Conservation (phyloP, 2,329 filamentous ascomycete genomes). For the Aspergillus sp. region DNA sequence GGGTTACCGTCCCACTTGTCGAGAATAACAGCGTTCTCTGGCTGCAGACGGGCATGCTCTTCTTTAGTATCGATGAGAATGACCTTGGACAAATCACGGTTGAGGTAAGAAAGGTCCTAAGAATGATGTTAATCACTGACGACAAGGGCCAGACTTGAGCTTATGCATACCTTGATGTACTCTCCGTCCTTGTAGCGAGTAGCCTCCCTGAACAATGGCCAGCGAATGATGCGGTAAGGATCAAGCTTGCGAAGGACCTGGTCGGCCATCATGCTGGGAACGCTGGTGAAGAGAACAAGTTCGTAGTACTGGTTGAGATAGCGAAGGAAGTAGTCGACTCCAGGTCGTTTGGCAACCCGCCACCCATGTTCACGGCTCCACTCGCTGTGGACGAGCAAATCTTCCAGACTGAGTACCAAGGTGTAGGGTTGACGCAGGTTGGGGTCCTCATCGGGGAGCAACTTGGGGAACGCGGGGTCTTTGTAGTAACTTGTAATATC, state of each 20-base stretch:
- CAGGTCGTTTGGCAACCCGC: constrained; percentile 91
- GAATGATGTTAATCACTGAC: not conserved
- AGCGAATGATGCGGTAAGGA: constrained; percentile 92
- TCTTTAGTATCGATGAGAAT: constrained; percentile 90
- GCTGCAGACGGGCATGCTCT: constrained; percentile 81
- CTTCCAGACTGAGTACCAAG: constrained; percentile 87
- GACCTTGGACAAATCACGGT: constrained; percentile 92
- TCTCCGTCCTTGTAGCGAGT: constrained; percentile 95
- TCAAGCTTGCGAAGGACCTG: constrained; percentile 91
- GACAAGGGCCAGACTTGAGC: not conserved
- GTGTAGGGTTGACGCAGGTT: constrained; percentile 86
- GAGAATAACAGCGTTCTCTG: constrained; percentile 93
- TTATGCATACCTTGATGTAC: constrained; percentile 78
- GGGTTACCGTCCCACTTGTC: constrained; percentile 86
- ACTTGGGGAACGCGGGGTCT: constrained; percentile 91
- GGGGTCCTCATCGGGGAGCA: constrained; percentile 75
- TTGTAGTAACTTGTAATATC: constrained; percentile 90
- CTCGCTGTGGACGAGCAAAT: constrained; percentile 91
- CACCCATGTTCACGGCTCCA: constrained; percentile 95
- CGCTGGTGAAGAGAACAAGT: constrained; percentile 90
- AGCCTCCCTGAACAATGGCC: constrained; percentile 94
- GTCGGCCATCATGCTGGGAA: constrained; percentile 82
- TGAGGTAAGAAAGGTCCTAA: constrained; percentile 95
- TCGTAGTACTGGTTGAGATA: constrained; percentile 99
- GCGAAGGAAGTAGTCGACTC: constrained; percentile 94